phyloP scores from a whole-genome alignment of 163 green algal genomes.

The Coccomyxa subellipsoidea region DNA sequence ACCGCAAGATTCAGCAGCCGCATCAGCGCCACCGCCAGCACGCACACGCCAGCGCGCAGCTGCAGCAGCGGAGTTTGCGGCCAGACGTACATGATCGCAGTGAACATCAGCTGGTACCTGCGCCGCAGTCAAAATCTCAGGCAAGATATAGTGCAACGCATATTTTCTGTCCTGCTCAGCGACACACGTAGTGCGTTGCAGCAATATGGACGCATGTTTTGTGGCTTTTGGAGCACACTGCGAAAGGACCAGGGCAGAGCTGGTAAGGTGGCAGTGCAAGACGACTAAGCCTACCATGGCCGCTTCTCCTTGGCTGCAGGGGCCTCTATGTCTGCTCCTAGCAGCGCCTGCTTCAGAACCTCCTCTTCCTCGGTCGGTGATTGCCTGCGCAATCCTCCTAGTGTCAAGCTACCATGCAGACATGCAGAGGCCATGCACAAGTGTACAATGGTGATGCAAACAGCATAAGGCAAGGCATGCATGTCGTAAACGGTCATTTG shows the following conservation, averaged over 20 bases:
- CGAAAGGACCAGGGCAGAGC: no score
- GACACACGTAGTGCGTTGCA: no score
- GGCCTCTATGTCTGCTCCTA: constrained; percentile 29
- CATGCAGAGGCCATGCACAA: no score
- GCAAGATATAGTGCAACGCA: no score
- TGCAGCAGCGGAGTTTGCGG: constrained; percentile 27
- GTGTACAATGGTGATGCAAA: no score
- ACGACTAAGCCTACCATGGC: no score
- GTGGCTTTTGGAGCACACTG: no score
- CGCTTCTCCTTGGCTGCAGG: constrained; percentile 20
- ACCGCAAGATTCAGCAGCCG: constrained; percentile 75
- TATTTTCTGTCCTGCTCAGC: no score
- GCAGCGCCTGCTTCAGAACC: constrained; percentile 35
- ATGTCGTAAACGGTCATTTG: no score
- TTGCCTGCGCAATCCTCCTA: constrained; percentile 18
- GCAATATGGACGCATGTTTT: no score
- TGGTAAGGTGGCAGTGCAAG: background rate
- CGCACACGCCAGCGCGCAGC: constrained; percentile 52
- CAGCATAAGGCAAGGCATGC: no score
- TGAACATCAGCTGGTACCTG: constrained; percentile 29
- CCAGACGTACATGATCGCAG: constrained; percentile 49
- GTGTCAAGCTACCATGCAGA: no score
- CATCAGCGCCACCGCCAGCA: constrained; percentile 59
- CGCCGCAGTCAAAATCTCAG: background rate
- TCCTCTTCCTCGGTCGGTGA: constrained; percentile 17